Evolutionary conservation across 176 grass and related monocot genomes (phyloP), one percentile per base, ranked within the genome.

Genomic region (Carex scoparia): DNA sequence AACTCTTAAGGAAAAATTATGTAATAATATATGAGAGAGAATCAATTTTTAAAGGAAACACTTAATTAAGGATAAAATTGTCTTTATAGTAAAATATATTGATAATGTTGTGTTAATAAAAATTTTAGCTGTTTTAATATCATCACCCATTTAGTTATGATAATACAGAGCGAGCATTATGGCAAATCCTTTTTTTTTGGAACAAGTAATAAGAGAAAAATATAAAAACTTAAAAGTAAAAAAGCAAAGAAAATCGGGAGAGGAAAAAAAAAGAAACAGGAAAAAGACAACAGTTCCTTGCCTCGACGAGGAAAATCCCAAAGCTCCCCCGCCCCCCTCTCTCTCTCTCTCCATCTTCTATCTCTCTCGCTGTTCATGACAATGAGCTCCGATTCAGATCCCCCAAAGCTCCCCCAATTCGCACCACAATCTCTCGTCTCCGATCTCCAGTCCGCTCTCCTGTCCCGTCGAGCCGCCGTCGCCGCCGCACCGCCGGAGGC

Each of bases 371-470:
- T 48, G 61, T 66, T 61, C 69, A n/a, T 68, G 59, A 32, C 81
- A 27, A 83, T 83, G 81, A 83, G 63, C 63, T 83, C 81, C 63
- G 81, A 83, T 83, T 83, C 81, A 67, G 81, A 83, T 69, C 81
- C 81, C 62, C 81, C 81, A 30, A 83, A 69, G 46, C 79, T 37
- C 44, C 65, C 30, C 27, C 84, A 68, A 54, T 73, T 53, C 64
- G 13, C 68, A 42, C 89, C 86, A 10, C 83, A 49, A 18, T 81
- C 83, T 49, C 83, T 88, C 69, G 86, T 85, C n/a, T 82, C 89
- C 82, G 82, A 88, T 84, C 89, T 91, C 27, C 81, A 88, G 58
- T 86, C 37, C 38, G 89, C 61, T n/a, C 89, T 88, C 75, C 61
- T 60, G 18, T 74, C 61, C 38, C 79, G 89, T 59, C 65, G 64